Percentiles rank a stretch among this genome's conserved stretches.
phyloP scores from a whole-genome alignment of 2,329 filamentous ascomycete genomes.

The Alternaria rosae region DNA sequence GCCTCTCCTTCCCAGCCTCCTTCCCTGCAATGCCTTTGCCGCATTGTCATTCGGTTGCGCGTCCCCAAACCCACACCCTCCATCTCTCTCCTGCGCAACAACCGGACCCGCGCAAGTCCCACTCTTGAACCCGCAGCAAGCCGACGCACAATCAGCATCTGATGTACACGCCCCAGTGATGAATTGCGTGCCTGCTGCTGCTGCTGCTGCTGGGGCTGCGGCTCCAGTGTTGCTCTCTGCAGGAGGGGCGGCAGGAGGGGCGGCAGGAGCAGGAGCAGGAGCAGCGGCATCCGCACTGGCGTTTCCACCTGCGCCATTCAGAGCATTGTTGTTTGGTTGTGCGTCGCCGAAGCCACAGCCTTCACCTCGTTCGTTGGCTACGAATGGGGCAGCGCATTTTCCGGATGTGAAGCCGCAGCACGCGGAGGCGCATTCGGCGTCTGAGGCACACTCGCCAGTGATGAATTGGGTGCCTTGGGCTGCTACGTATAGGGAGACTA shows the following conservation, averaged over 20 bases:
- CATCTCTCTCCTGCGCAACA: conserved; percentile 46
- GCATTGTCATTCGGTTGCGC: conserved; percentile 45
- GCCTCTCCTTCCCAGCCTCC: conserved; percentile 31
- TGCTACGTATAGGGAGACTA: conserved; percentile 36
- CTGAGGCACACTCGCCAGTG: conserved; percentile 36
- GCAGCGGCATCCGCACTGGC: conserved; percentile 5
- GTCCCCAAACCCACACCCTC: conserved; percentile 48
- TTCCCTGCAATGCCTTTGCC: conserved; percentile 34
- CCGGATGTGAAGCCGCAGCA: conserved; percentile 42
- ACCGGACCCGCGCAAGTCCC: conserved; percentile 44
- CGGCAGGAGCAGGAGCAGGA: neutral
- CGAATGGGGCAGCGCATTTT: conserved; percentile 42
- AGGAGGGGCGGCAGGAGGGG: neutral
- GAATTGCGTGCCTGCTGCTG: conserved; percentile 44
- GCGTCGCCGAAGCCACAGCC: conserved; percentile 49
- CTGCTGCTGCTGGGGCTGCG: neutral
- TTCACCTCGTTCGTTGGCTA: conserved; percentile 46
- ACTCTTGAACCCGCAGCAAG: conserved; percentile 47
- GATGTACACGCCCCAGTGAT: conserved; percentile 50
- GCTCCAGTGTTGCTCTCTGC: neutral
- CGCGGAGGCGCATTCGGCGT: conserved; percentile 36
- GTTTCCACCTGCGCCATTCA: conserved; percentile 21
- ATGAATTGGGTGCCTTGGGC: conserved; percentile 43
- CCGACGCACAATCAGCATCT: conserved; percentile 50
- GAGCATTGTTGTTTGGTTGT: conserved; percentile 43